phyloP scores from a whole-genome alignment of 257 asterid species.

The Fraxinus excelsior region DNA sequence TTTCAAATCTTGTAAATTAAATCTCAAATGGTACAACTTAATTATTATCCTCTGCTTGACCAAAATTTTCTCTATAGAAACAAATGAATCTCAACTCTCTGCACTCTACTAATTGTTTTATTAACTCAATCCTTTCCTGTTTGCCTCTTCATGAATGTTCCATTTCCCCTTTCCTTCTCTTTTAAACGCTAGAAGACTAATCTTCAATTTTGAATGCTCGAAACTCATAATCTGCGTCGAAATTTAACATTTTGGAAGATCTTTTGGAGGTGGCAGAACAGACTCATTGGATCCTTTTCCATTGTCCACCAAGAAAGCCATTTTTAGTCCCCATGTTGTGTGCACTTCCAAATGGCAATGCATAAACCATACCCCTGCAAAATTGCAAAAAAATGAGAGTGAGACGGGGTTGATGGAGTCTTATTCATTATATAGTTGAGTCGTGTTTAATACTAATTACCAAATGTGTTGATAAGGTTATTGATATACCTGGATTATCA shows the following conservation, averaged over 20 bases:
- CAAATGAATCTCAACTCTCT: conserved; percentile 21
- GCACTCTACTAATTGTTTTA: neutral
- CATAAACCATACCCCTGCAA: conserved; percentile 84
- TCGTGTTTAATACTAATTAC: neutral
- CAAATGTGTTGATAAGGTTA: neutral
- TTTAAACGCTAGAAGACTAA: conserved; percentile 17
- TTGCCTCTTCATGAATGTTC: neutral
- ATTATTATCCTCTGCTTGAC: conserved; percentile 31
- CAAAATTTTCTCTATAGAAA: conserved; percentile 30
- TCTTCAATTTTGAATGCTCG: neutral
- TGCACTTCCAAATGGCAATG: conserved; percentile 94
- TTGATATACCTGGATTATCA: conserved; percentile 77
- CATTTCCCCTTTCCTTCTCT: neutral
- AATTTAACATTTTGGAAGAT: conserved; percentile 69
- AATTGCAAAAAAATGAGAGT: neutral
- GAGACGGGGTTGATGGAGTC: too few species aligned
- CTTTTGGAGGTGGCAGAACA: conserved; percentile 78
- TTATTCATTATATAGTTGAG: neutral
- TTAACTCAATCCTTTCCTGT: neutral
- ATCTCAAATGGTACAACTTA: conserved; percentile 17
- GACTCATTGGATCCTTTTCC: conserved; percentile 70
- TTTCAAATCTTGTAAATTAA: neutral
- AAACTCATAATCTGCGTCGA: neutral
- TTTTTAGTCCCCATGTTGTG: conserved; percentile 88
- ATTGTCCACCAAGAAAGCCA: conserved; percentile 87